Evolutionary conservation across 768 basidiomycete species (phyloP), one percentile per base, ranked within the genome.

Genomic region (Boletus sensibilis): DNA sequence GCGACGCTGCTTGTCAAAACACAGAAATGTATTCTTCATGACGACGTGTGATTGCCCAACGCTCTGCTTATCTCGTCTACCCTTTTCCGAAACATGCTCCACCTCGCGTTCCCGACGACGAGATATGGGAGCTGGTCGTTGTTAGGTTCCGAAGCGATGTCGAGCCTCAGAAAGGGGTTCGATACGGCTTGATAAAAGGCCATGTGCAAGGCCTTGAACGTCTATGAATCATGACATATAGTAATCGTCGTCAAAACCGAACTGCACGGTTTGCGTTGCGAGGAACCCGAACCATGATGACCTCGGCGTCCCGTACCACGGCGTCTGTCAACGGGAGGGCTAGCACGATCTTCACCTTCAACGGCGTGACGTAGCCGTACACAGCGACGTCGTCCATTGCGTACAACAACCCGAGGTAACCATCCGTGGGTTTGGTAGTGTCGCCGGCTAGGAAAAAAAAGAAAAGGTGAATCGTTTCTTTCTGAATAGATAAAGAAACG

Each of bases 351-450:
- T 94, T 94, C 64, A 94, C 80, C 67, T 88, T 91, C 58, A 92
- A 76, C 13, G 93, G 91, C 11, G 92, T 94, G 48, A 94, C 83
- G 72, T 93, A 96, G 39, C 93, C 94, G 71, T 95, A 95, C 38
- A 93, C 90, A 2, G 91, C 92, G 48, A 92, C 88, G 62, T 95
- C 93, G 72, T 96, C 94, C 79, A 95, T 88, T n/a, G 87, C 81
- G 70, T 92, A 93, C 25, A 96, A 73, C 53, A 95, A 76, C 6
- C 92, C 93, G 37, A 94, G 79, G 67, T 94, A 96, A 67, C 88
- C 87, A 34, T 95, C 92, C 5, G 76, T 77, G 4, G 81, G 75
- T 71, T 91, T 92, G 29, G 77, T 77, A 18, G 79, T n/a, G 57
- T 79, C 63, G 45, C 63, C 56, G 27, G 61, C 75, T 68, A 47